Percentiles rank a stretch among this genome's conserved stretches.
These are phyloP conservation scores for Debaryomyces tyrocola DNA, from an alignment of 805 yeast species.

Conservation along the genomic window DNA sequence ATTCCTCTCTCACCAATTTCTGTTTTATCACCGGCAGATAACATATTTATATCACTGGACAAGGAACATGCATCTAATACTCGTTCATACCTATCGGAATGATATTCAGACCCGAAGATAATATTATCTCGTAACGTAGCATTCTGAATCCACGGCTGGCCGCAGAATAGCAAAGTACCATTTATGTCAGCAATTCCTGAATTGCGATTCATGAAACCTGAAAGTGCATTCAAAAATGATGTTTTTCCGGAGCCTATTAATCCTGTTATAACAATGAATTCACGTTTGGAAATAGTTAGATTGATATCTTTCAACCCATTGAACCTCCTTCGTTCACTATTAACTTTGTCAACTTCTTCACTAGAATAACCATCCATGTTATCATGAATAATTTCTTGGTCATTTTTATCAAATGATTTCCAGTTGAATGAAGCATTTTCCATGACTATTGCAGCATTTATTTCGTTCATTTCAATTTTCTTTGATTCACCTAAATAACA, in stretches of 20 bases:
- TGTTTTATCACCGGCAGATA: slow-evolving; percentile 73
- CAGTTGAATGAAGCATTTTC: slow-evolving; percentile 62
- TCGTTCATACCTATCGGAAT: slow-evolving; percentile 48
- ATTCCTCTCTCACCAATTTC: slow-evolving; percentile 85
- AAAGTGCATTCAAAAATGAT: slow-evolving; percentile 64
- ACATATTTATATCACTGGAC: slow-evolving; percentile 56
- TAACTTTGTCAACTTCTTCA: not conserved
- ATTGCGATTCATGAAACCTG: slow-evolving; percentile 63
- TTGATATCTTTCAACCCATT: slow-evolving; percentile 48
- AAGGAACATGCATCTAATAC: slow-evolving; percentile 67
- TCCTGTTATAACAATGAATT: slow-evolving; percentile 74
- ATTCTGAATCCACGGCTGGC: slow-evolving; percentile 82
- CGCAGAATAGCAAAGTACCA: slow-evolving; percentile 54
- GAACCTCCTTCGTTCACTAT: slow-evolving; percentile 5
- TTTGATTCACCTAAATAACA: not conserved
- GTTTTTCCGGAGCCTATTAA: slow-evolving; percentile 81
- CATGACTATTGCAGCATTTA: slow-evolving; percentile 47
- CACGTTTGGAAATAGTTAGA: slow-evolving; percentile 56
- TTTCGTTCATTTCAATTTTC: not conserved
- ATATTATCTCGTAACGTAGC: slow-evolving; percentile 75
- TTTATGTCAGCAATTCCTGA: slow-evolving; percentile 50
- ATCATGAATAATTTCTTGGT: slow-evolving; percentile 1
- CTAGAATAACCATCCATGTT: not conserved
- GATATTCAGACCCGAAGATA: slow-evolving; percentile 57
- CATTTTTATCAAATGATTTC: slow-evolving; percentile 38